Conservation (phyloP, 2,329 filamentous ascomycete genomes). For the Fusarium vanettenii region DNA sequence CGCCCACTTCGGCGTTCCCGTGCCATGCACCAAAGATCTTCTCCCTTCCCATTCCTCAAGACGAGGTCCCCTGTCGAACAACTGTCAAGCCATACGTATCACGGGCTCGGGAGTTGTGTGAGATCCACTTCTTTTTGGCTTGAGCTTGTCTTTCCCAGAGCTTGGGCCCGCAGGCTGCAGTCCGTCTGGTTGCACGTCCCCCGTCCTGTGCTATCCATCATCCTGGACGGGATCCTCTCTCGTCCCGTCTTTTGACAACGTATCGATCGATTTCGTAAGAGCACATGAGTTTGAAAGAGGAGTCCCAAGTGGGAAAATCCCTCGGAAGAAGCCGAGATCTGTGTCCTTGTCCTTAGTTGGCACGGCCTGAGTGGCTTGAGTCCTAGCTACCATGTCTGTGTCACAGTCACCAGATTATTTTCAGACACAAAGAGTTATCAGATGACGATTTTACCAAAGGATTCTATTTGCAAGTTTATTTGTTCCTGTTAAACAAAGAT, state of each 20-base stretch:
- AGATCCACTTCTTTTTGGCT: neutral
- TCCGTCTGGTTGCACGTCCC: neutral
- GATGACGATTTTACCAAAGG: neutral
- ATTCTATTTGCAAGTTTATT: neutral
- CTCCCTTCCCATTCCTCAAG: conserved; percentile 1
- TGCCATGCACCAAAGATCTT: conserved; percentile 12
- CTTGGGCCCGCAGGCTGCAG: conserved; percentile 3
- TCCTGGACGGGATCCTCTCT: neutral
- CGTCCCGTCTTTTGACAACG: neutral
- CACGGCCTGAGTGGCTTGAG: neutral
- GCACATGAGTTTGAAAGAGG: neutral
- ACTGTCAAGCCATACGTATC: conserved; percentile 9
- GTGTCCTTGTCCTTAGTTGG: neutral
- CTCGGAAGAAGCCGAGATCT: conserved; percentile 1
- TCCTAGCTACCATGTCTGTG: neutral
- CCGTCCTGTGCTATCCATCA: neutral
- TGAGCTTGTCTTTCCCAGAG: neutral
- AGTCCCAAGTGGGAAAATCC: neutral
- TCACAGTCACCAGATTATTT: neutral
- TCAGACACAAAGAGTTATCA: neutral
- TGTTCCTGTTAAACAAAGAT: neutral
- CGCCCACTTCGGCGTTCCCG: conserved; percentile 36
- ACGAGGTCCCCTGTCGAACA: conserved; percentile 10
- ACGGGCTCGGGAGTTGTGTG: neutral
- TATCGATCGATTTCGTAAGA: conserved; percentile 1